Evolutionary conservation across 441 rosid species (phyloP).

Genomic region (Melastoma candidum): DNA sequence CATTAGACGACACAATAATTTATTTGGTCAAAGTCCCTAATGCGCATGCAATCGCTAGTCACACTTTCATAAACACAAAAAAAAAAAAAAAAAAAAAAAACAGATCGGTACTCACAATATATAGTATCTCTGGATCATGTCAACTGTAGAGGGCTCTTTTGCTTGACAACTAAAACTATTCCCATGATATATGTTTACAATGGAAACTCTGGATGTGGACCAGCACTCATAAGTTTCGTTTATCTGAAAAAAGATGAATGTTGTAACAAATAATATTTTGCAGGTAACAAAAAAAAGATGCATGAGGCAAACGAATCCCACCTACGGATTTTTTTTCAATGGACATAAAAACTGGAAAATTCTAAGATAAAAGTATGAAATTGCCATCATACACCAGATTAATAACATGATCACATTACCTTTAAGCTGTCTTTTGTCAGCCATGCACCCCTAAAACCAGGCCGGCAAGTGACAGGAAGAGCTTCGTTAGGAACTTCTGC

Average conservation of each 20-base stretch:
- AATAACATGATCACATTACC: slow-evolving; percentile 23
- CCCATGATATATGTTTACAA: slow-evolving; percentile 60
- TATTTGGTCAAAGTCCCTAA: too few species aligned
- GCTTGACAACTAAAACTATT: slow-evolving; percentile 63
- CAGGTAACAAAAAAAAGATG: too few species aligned
- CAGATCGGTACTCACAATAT: slow-evolving; percentile 42
- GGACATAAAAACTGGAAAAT: too few species aligned
- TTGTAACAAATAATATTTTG: not conserved
- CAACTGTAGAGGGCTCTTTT: slow-evolving; percentile 42
- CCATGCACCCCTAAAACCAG: slow-evolving; percentile 68
- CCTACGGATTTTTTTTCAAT: too few species aligned
- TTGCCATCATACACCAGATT: too few species aligned
- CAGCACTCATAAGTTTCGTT: slow-evolving; percentile 90
- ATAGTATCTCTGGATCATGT: slow-evolving; percentile 41
- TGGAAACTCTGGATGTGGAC: slow-evolving; percentile 55
- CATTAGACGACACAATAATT: too few species aligned
- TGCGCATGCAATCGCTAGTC: not conserved
- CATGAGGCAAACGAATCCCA: too few species aligned
- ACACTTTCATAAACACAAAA: not conserved
- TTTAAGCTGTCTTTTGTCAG: slow-evolving; percentile 67
- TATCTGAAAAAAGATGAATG: slow-evolving; percentile 33
- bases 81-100: not conserved
- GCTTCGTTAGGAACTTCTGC: slow-evolving; percentile 89
- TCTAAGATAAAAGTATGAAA: too few species aligned
- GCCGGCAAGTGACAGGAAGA: slow-evolving; percentile 78